Evolutionary conservation across 139 green algal genomes (phyloP).

Genomic region (Bryopsis sp.): DNA sequence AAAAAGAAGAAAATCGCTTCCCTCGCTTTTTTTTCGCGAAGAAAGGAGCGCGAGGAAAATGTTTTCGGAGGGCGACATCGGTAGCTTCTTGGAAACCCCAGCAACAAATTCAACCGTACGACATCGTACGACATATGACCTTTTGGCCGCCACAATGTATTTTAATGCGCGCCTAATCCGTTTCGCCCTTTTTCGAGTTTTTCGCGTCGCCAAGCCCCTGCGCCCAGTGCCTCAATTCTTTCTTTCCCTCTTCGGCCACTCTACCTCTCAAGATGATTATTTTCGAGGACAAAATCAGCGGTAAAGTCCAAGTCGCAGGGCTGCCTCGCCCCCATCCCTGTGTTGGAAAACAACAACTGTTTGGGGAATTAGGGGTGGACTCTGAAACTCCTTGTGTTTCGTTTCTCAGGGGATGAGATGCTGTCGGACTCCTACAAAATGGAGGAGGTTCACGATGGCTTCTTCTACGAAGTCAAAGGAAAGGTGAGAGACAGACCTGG

Average conservation of each 20-base stretch:
- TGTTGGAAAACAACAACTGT: no score
- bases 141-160: no score
- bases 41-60: no score
- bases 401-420: conserved; percentile 32
- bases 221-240: background rate
- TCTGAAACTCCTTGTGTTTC: background rate
- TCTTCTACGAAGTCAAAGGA: conserved; percentile 37
- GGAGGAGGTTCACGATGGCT: conserved; percentile 30
- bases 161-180: no score
- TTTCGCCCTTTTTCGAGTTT: no score
- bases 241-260: background rate
- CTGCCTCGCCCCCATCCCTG: background rate
- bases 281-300: conserved; percentile 23
- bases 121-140: no score
- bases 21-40: no score
- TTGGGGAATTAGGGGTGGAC: background rate
- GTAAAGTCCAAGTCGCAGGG: background rate
- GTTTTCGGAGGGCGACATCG: no score
- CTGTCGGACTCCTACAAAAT: conserved; percentile 30
- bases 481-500: conserved; percentile 19
- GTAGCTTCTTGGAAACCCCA: no score
- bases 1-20: no score
- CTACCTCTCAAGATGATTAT: conserved; percentile 24
- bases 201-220: no score
- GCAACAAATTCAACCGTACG: no score